Evolutionary conservation across 2,329 filamentous ascomycete genomes (phyloP).

Genomic region (Sclerotinia subarctica): DNA sequence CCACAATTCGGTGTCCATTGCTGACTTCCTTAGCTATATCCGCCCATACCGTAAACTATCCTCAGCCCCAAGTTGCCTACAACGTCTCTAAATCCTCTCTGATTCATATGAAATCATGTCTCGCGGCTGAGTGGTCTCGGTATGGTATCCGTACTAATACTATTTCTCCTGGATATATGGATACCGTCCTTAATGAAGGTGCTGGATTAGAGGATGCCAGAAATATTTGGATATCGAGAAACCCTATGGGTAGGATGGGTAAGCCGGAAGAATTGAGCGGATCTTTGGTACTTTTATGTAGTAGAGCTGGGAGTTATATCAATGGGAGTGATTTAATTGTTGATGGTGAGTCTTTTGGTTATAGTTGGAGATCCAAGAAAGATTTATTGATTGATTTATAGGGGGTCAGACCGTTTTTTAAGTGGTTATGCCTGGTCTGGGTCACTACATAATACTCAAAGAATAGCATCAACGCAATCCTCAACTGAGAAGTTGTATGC

Average conservation of each 20-base stretch:
- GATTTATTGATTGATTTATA: background rate
- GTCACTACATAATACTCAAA: fast-evolving
- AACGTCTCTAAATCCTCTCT: constrained; percentile 70
- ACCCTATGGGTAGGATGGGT: constrained; percentile 65
- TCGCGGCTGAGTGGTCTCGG: constrained; percentile 71
- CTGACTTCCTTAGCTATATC: constrained; percentile 58
- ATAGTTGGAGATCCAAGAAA: background rate
- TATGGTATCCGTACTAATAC: constrained; percentile 70
- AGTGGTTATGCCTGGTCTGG: background rate
- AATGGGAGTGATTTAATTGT: constrained; percentile 41
- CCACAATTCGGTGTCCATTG: background rate
- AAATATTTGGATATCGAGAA: constrained; percentile 54
- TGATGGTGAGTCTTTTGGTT: constrained; percentile 15
- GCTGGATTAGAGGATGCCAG: constrained; percentile 53
- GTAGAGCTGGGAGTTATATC: constrained; percentile 63
- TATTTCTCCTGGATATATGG: constrained; percentile 73
- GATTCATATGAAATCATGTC: constrained; percentile 57
- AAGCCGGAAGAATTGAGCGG: constrained; percentile 60
- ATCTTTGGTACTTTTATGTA: constrained; percentile 57
- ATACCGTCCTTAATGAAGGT: constrained; percentile 57
- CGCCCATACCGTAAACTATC: constrained; percentile 53
- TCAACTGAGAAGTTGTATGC: too few relatives aligned
- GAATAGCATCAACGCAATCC: too few relatives aligned
- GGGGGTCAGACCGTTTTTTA: constrained; percentile 11
- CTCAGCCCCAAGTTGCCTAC: constrained; percentile 67